Evolutionary conservation across 2,329 filamentous ascomycete genomes (phyloP).

Genomic region (Daldinia eschscholtzii): DNA sequence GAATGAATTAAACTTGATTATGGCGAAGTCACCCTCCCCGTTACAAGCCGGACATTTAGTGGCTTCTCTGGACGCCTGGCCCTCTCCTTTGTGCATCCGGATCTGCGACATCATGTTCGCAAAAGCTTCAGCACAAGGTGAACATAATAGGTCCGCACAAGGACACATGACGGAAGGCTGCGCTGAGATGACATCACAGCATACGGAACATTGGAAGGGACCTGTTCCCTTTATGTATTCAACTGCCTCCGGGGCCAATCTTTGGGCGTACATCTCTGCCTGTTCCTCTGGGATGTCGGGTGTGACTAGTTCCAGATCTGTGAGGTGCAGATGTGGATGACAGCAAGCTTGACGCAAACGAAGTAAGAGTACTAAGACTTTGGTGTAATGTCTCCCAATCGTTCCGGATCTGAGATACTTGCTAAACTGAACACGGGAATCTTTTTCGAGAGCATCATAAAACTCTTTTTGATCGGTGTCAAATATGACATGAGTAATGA

Average conservation of each 20-base stretch:
- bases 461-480: slow-evolving; percentile 73
- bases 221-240: slow-evolving; percentile 70
- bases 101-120: slow-evolving; percentile 65
- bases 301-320: slow-evolving; percentile 57
- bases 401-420: slow-evolving; percentile 38
- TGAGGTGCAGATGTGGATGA: slow-evolving; percentile 77
- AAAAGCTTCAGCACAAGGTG: slow-evolving; percentile 79
- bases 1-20: slow-evolving; percentile 82
- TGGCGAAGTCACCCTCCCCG: slow-evolving; percentile 72
- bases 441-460: slow-evolving; percentile 70
- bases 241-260: slow-evolving; percentile 71
- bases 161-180: slow-evolving; percentile 84
- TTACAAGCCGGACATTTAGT: slow-evolving; percentile 83
- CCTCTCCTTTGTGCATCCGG: slow-evolving; percentile 70
- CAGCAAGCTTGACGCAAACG: slow-evolving; percentile 85
- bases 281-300: slow-evolving; percentile 62
- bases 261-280: slow-evolving; percentile 62
- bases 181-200: slow-evolving; percentile 77
- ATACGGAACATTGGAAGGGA: slow-evolving; percentile 84
- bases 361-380: slow-evolving; percentile 81
- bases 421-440: slow-evolving; percentile 40
- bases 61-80: slow-evolving; percentile 50
- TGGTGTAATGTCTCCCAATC: slow-evolving; percentile 79
- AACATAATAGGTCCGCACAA: slow-evolving; percentile 85
- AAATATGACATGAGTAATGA: slow-evolving; percentile 73